These are phyloP conservation scores for Russula ochroleuca DNA, from an alignment of 768 basidiomycete genomes.

Conservation along the genomic window DNA sequence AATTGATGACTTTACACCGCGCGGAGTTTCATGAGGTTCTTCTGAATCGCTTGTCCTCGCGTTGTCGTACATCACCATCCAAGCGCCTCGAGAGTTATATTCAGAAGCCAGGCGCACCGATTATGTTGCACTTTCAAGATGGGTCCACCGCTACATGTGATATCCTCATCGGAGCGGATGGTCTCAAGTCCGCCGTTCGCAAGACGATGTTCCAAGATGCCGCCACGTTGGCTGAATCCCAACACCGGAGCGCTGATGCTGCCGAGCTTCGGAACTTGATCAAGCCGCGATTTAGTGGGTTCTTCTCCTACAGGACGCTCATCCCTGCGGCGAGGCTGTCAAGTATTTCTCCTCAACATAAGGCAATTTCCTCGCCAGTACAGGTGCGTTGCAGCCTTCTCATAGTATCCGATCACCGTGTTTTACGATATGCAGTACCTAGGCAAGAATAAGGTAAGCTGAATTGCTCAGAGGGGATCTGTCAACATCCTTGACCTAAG, in stretches of 20 bases:
- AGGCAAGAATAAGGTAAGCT: constrained; percentile 41
- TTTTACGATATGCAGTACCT: constrained; percentile 44
- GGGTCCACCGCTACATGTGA: constrained; percentile 58
- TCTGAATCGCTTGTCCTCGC: constrained; percentile 42
- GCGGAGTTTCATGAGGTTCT: constrained; percentile 62
- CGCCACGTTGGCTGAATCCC: constrained; percentile 35
- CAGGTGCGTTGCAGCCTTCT: constrained; percentile 38
- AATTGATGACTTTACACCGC: constrained; percentile 48
- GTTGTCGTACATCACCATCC: constrained; percentile 46
- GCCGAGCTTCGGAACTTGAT: constrained; percentile 32
- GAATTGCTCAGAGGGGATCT: constrained; percentile 31
- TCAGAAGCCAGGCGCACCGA: constrained; percentile 38
- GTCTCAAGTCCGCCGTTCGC: constrained; percentile 52
- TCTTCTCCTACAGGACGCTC: constrained; percentile 53
- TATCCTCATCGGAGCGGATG: constrained; percentile 64
- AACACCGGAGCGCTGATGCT: constrained; percentile 39
- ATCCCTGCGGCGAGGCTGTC: constrained; percentile 49
- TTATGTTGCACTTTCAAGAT: constrained; percentile 57
- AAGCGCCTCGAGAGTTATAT: constrained; percentile 58
- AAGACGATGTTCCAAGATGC: constrained; percentile 36
- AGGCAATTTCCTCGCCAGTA: constrained; percentile 43
- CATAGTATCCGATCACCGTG: not conserved
- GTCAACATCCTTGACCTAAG: not conserved
- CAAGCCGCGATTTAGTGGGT: constrained; percentile 54
- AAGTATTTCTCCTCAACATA: constrained; percentile 44